Base-by-base conservation (phyloP, 495 filamentous ascomycete genomes). In the Aspergillus saccharolyticus region DNA sequence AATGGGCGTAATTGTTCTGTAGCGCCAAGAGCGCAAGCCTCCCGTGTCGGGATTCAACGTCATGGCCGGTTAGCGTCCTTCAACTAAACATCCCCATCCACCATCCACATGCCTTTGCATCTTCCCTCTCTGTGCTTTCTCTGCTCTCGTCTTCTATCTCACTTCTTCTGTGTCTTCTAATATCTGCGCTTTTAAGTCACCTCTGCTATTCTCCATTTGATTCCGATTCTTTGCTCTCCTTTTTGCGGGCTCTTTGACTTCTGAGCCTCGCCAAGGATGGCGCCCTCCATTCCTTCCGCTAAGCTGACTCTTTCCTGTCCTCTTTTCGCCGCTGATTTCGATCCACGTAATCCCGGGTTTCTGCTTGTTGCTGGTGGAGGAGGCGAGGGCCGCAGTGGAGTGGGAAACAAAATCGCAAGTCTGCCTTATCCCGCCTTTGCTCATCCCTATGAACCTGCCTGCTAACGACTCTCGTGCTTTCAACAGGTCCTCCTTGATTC, bases 311-410 rank as follows among this genome's bases (percentile, higher is more conserved):
- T 96, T 54, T 83, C 84, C 20, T 97, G 93, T 67, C 93, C 94
- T n/a, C 79, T 96, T 43, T 96, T 90, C 70, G 82, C 89, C 18
- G 88, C 88, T 60, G 93, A 91, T 66, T 97, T 97, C 70, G 89
- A 94, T 66, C 88, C 89, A 51, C 79, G 86, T 63, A 83, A 94
- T 75, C 81, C 83, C 56, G 78, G 81, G 58, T 82, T 82, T 48
- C 76, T 97, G 25, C 74, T 96, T 9, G 90, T 96, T n/a, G 93
- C 86, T 39, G 93, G 94, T 24, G 94, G 94, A 49, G 93, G 93
- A 58, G 93, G 93, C 18, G 86, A 91, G 65, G 84, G 87, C 42
- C 84, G 86, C 55, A 94, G 81, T 65, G 94, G 92, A 47, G 90
- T 97, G 33, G 83, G 85, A 25, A 98, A 97, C 72, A 93, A 92